Base-by-base conservation (phyloP, 2,329 filamentous ascomycete genomes). In the Atkinsonella texensis region DNA sequence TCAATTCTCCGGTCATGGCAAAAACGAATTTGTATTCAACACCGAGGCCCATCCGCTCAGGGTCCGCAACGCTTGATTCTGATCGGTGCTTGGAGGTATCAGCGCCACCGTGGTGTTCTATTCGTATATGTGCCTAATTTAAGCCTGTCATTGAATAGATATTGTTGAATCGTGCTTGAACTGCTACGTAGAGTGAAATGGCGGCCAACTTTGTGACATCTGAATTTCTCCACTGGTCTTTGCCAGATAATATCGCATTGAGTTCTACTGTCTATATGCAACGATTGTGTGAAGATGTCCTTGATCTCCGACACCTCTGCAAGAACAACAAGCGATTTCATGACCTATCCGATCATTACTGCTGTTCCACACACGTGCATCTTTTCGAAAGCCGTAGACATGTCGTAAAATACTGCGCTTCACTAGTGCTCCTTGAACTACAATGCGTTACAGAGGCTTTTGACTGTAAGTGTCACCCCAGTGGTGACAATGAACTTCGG, bases 11-110 rank as follows among this genome's bases (percentile, higher is more conserved):
- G 65, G 79, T 46, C 68, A 70, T 2, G 35, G 45, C 45, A 59
- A 64, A 12, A 77, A 75, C 56, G 51, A 68, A 52, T 80, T 68
- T 56, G 73, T 77, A 6, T 76, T 66, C 53, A 76, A 75, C 58
- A 76, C 74, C 0, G 74, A 76, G 60, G 72, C 70, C 33, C 74
- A 76, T 50, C 72, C 72, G 4, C 55, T 75, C 4, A 60, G 53
- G 20, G 51, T 63, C 12, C 58, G 59, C 9, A 13, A 46, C 4
- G 50, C 15, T 7, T 2, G 33, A 51, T 48, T 8, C 13, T 15
- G 39, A 44, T n/a, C 28, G 28, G 28, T 28, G 28, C 28, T 28
- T 8, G 4, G 28, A 28, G 7, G 7, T 28, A 3, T 2, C 45
- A n/a, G 18, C 13, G 2, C 6, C 13, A 32, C 18, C 3, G 44